Conservation (phyloP, 257 asterid species). For the Scutellaria baicalensis region DNA sequence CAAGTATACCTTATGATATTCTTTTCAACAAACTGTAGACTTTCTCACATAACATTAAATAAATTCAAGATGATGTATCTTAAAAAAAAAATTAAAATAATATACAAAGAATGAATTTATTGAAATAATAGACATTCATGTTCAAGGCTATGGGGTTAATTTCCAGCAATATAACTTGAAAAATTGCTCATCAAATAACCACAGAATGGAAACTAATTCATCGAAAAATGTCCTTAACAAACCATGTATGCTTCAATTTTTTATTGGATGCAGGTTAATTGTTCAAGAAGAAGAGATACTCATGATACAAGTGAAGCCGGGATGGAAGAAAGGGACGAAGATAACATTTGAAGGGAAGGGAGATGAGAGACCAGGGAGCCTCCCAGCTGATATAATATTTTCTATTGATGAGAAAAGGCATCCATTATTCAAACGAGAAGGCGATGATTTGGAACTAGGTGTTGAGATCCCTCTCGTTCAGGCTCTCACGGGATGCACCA, state of each 20-base stretch:
- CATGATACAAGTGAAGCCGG: slow-evolving; percentile 66
- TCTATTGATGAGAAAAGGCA: slow-evolving; percentile 71
- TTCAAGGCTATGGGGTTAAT: neutral
- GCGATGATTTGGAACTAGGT: slow-evolving; percentile 73
- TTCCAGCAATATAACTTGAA: neutral
- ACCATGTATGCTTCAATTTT: neutral
- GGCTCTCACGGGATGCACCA: slow-evolving; percentile 76
- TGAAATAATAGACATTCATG: neutral
- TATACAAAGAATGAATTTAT: neutral
- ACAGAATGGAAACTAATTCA: neutral
- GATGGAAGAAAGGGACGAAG: slow-evolving; percentile 89
- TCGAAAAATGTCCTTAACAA: neutral
- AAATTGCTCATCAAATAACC: neutral
- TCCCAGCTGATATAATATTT: slow-evolving; percentile 81
- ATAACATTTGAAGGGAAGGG: slow-evolving; percentile 94
- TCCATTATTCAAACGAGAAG: slow-evolving; percentile 51
- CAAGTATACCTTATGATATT: no score
- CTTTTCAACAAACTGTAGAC: no score
- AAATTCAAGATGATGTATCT: neutral
- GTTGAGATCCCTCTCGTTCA: slow-evolving; percentile 80
- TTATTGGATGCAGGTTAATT: slow-evolving; percentile 39
- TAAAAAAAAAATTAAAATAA: neutral
- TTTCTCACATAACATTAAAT: no score
- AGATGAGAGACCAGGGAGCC: slow-evolving; percentile 72
- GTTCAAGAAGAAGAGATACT: slow-evolving; percentile 71